Percentiles rank a stretch among this genome's conserved stretches.
Conservation (phyloP, 2,329 filamentous ascomycete genomes). For the Fusarium illudens region DNA sequence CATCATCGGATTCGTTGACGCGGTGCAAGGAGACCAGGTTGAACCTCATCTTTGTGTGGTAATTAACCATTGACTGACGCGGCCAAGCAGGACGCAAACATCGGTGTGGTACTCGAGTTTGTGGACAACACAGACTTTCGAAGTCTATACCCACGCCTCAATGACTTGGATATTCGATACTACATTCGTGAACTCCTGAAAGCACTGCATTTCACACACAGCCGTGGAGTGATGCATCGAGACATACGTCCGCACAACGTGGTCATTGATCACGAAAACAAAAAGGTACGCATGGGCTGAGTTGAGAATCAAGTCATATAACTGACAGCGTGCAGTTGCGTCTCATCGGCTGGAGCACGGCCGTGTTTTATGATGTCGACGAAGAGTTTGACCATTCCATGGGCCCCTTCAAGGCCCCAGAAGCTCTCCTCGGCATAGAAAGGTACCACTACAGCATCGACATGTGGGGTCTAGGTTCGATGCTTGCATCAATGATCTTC, state of each 20-base stretch:
- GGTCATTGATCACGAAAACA: slow-evolving; percentile 4
- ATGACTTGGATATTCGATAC: slow-evolving; percentile 1
- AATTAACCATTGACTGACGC: not conserved
- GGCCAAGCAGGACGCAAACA: not conserved
- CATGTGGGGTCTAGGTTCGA: slow-evolving; percentile 98
- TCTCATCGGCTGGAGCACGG: slow-evolving; percentile 19
- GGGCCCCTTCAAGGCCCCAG: slow-evolving; percentile 70
- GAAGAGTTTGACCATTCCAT: not conserved
- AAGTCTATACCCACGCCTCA: not conserved
- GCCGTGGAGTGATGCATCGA: slow-evolving; percentile 6
- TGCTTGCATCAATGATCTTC: slow-evolving; percentile 99
- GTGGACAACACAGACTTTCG: slow-evolving; percentile 9
- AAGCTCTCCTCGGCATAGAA: slow-evolving; percentile 94
- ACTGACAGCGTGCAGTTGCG: slow-evolving; percentile 4
- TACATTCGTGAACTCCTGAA: slow-evolving; percentile 8
- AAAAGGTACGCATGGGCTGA: not conserved
- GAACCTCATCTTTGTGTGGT: not conserved
- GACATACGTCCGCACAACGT: slow-evolving; percentile 17
- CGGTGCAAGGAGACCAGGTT: slow-evolving; percentile 16
- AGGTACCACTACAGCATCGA: slow-evolving; percentile 98
- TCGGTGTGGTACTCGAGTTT: slow-evolving; percentile 18
- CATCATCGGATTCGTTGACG: slow-evolving; percentile 1
- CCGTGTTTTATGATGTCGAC: not conserved
- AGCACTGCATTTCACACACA: slow-evolving; percentile 13
- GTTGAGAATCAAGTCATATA: not conserved